Percentiles rank a stretch among this genome's conserved stretches.
Conservation (phyloP, 129 eudicot species). For the Flaveria robusta region DNA sequence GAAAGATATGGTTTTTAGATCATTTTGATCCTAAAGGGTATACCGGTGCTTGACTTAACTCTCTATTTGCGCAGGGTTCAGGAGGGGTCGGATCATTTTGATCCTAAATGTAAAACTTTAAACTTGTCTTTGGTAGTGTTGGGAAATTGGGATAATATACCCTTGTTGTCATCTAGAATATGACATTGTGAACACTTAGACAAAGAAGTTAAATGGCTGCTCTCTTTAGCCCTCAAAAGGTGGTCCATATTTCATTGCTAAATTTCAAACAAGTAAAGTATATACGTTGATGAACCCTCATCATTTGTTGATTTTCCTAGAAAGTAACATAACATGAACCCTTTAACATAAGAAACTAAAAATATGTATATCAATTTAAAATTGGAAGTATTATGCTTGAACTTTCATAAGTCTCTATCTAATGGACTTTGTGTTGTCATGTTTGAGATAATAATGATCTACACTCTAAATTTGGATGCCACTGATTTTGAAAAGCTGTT, state of each 20-base stretch:
- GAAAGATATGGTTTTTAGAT: background rate
- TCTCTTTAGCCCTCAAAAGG: too few relatives aligned
- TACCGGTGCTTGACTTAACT: too few relatives aligned
- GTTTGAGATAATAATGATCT: constrained; percentile 10
- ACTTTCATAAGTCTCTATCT: background rate
- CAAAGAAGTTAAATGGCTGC: background rate
- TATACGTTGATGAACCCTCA: too few relatives aligned
- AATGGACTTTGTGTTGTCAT: background rate
- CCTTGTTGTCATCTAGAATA: background rate
- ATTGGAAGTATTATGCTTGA: constrained; percentile 7
- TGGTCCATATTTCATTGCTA: too few relatives aligned
- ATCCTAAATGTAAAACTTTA: too few relatives aligned
- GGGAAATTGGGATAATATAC: background rate
- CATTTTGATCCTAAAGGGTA: background rate
- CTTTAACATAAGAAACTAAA: background rate
- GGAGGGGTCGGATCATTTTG: too few relatives aligned
- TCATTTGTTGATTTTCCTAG: too few relatives aligned
- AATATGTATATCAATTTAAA: background rate
- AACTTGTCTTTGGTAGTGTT: background rate
- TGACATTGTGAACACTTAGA: background rate
- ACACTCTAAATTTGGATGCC: background rate
- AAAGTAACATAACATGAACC: too few relatives aligned
- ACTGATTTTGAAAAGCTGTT: background rate
- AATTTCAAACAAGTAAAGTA: too few relatives aligned
- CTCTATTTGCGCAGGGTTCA: too few relatives aligned